These are phyloP conservation scores for Sanguinoderma infundibulare DNA, from an alignment of 1,284 basidiomycete species.

Conservation along the genomic window DNA sequence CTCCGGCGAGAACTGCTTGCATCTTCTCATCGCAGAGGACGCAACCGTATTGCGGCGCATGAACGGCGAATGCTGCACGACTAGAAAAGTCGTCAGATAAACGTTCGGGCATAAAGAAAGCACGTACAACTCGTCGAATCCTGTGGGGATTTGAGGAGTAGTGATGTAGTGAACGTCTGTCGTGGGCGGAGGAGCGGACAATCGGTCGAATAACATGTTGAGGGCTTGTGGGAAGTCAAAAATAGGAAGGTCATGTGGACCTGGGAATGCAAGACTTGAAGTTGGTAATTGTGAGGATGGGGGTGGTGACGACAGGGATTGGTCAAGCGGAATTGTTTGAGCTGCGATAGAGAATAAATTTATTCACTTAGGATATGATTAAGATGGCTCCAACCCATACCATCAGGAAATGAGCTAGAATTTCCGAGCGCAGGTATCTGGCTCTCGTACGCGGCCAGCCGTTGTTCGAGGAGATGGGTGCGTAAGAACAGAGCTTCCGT, in stretches of 20 bases:
- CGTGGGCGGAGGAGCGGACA: slow-evolving; percentile 14
- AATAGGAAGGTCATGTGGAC: not conserved
- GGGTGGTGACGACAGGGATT: not conserved
- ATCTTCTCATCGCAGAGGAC: slow-evolving; percentile 27
- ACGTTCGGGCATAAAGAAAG: not conserved
- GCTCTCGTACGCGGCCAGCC: slow-evolving; percentile 26
- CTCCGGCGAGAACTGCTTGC: slow-evolving; percentile 31
- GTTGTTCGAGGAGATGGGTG: slow-evolving; percentile 29
- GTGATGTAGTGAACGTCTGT: slow-evolving; percentile 15
- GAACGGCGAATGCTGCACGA: slow-evolving; percentile 28
- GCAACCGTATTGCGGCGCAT: slow-evolving; percentile 29
- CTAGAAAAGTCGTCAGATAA: slow-evolving; percentile 17
- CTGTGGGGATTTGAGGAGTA: slow-evolving; percentile 7
- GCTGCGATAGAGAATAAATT: not conserved
- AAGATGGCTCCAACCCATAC: too few relatives aligned
- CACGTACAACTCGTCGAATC: slow-evolving; percentile 24
- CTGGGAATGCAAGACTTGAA: not conserved
- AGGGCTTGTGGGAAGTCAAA: slow-evolving; percentile 19
- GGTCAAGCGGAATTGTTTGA: too few relatives aligned
- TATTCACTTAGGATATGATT: too few relatives aligned
- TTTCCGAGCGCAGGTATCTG: not conserved
- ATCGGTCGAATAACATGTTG: slow-evolving; percentile 12
- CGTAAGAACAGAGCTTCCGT: slow-evolving; percentile 28
- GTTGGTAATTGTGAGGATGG: not conserved
- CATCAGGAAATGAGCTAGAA: not conserved